phyloP scores from a whole-genome alignment of 805 yeast species.

The Tetrapisispora arboricola region DNA sequence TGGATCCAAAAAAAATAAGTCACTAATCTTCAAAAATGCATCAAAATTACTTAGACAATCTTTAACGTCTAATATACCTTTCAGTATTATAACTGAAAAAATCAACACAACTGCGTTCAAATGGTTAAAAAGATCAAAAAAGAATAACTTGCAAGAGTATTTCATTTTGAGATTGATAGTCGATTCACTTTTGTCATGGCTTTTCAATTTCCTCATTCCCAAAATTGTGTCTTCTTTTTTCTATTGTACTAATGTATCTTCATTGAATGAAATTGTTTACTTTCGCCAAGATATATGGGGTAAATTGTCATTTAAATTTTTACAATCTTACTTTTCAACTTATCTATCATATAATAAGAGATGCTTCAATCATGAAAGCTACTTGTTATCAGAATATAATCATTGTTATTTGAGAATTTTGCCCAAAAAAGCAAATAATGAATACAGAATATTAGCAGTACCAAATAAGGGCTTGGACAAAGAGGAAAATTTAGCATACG shows the following conservation, averaged over 20 bases:
- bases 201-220: conserved; percentile 38
- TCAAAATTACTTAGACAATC: conserved; percentile 31
- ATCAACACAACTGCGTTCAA: conserved; percentile 32
- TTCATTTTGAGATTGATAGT: conserved; percentile 31
- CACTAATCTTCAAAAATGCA: conserved; percentile 30
- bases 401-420: conserved; percentile 40
- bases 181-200: conserved; percentile 45
- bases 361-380: conserved; percentile 18
- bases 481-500: conserved; percentile 28
- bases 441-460: conserved; percentile 49
- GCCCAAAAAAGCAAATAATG: conserved; percentile 44
- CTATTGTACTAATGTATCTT: conserved; percentile 53
- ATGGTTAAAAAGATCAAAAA: conserved; percentile 41
- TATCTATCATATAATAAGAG: conserved; percentile 25
- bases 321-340: conserved; percentile 32
- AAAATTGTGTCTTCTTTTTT: conserved; percentile 45
- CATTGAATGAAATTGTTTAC: conserved; percentile 33
- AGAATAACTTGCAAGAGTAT: conserved; percentile 35
- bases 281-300: conserved; percentile 56
- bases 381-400: conserved; percentile 11
- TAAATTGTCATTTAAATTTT: conserved; percentile 33
- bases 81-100: conserved; percentile 27
- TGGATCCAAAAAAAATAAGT: conserved; percentile 45
- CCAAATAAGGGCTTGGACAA: conserved; percentile 36
- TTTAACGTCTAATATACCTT: conserved; percentile 29